Evolutionary conservation across 2,329 filamentous ascomycete species (phyloP), one percentile per base, ranked within the genome.

Genomic region (Sphaerulina populicola): DNA sequence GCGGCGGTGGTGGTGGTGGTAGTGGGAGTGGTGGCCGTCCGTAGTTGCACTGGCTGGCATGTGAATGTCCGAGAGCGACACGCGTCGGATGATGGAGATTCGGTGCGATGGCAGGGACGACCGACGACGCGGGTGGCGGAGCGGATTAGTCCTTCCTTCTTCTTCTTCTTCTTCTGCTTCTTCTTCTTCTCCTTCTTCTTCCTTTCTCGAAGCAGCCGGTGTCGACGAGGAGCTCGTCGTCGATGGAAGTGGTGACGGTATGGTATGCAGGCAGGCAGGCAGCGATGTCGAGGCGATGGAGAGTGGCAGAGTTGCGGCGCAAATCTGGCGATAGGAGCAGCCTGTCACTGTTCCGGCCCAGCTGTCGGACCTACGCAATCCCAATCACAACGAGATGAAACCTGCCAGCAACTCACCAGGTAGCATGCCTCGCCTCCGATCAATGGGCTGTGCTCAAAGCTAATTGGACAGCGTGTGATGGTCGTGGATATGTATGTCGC

Each of bases 391-490:
- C 23, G 40, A 14, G 15, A 44, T 50, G 42, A 44, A 50, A 50
- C 33, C 31, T 21, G 10, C 18, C 37, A 40, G 40, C 43, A 27
- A 41, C 39, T 41, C 37, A 40, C 29, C 31, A 35, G 31, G 8
- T 35, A 9, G 14, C 47, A 49, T 49, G 29, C 27, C 47, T 49
- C 31, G 47, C 50, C 44, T 44, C 35, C 45, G 37, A 40, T 48
- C 55, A 49, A 51, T 35, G 12, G 60, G 67, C 69, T 65, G 68
- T 72, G 53, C 55, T 66, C 69, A 71, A 71, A 71, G 58, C 60
- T 59, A 72, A 71, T 71, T 71, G 69, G 68, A 71, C 69, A 67
- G 68, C 67, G 18, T 29, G 38, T 38, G 18, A 37, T 41, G 11
- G 23, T 29, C 14, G 23, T 4, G 6, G 35, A 29, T n/a, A 9